These are phyloP conservation scores for Mycena sanguinolenta DNA, from an alignment of 768 basidiomycete genomes.

Conservation along the genomic window DNA sequence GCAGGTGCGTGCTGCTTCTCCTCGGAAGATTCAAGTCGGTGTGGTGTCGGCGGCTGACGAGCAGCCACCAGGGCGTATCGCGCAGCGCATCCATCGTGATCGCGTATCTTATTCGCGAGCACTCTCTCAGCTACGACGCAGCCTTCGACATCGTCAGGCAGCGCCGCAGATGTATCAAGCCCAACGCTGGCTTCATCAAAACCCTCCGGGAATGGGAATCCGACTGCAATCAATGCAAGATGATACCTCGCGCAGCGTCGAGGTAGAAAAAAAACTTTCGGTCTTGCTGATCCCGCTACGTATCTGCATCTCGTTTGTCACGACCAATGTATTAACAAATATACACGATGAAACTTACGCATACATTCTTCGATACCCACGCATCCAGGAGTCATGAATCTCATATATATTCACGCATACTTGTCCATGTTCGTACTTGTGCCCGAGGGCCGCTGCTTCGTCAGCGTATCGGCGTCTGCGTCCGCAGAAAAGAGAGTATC, in stretches of 20 bases:
- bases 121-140: slow-evolving; percentile 64
- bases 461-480: too few relatives aligned
- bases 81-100: slow-evolving; percentile 68
- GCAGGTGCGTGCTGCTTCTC: slow-evolving; percentile 52
- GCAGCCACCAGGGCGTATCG: slow-evolving; percentile 58
- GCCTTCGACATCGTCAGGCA: slow-evolving; percentile 60
- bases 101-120: slow-evolving; percentile 67
- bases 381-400: too few relatives aligned
- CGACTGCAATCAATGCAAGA: background rate
- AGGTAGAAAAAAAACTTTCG: background rate
- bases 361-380: background rate
- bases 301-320: background rate
- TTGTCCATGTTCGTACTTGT: too few relatives aligned
- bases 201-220: slow-evolving; percentile 54
- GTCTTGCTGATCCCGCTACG: too few relatives aligned
- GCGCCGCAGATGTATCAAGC: slow-evolving; percentile 62
- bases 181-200: slow-evolving; percentile 63
- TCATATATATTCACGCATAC: background rate
- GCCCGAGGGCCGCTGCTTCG: too few relatives aligned
- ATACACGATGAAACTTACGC: slow-evolving; percentile 1
- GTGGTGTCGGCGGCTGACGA: slow-evolving; percentile 4
- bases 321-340: background rate
- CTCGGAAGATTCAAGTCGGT: background rate
- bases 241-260: background rate
- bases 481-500: too few relatives aligned